phyloP scores from a whole-genome alignment of 2,329 filamentous ascomycete species.

The Alternaria burnsii region DNA sequence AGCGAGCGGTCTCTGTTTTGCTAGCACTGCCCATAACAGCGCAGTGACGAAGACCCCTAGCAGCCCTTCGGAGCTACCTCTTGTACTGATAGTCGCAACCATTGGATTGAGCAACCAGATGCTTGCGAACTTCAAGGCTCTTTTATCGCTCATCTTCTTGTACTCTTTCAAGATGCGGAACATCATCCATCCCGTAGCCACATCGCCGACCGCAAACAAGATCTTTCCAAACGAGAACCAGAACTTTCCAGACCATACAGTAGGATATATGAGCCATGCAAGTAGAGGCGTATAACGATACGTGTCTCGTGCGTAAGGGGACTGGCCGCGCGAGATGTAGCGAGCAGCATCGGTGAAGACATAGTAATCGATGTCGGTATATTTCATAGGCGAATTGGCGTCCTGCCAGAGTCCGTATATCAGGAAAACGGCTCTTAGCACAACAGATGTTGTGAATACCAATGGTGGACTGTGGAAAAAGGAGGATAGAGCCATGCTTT shows the following conservation, averaged over 20 bases:
- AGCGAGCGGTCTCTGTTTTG: conserved; percentile 68
- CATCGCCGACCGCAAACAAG: conserved; percentile 83
- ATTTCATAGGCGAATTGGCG: conserved; percentile 89
- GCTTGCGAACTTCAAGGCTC: conserved; percentile 77
- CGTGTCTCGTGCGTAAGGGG: conserved; percentile 88
- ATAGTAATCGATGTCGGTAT: conserved; percentile 98
- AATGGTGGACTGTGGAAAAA: conserved; percentile 46
- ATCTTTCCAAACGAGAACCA: conserved; percentile 89
- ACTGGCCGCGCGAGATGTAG: conserved; percentile 71
- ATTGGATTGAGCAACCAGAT: conserved; percentile 98
- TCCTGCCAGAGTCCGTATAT: conserved; percentile 94
- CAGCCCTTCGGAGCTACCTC: conserved; percentile 91
- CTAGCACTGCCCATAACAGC: conserved; percentile 81
- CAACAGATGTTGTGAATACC: conserved; percentile 58
- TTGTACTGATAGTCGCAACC: conserved; percentile 95
- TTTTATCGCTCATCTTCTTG: conserved; percentile 46
- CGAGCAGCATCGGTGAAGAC: conserved; percentile 96
- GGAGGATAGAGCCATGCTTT: conserved; percentile 37
- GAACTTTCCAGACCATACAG: conserved; percentile 64
- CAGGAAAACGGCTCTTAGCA: conserved; percentile 77
- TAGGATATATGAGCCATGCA: conserved; percentile 89
- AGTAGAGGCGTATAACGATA: conserved; percentile 97
- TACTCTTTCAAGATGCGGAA: conserved; percentile 60
- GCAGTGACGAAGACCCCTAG: conserved; percentile 84
- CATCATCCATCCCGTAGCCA: conserved; percentile 84